Evolutionary conservation across 768 basidiomycete genomes (phyloP).

Genomic region (Tricholoma sp.): DNA sequence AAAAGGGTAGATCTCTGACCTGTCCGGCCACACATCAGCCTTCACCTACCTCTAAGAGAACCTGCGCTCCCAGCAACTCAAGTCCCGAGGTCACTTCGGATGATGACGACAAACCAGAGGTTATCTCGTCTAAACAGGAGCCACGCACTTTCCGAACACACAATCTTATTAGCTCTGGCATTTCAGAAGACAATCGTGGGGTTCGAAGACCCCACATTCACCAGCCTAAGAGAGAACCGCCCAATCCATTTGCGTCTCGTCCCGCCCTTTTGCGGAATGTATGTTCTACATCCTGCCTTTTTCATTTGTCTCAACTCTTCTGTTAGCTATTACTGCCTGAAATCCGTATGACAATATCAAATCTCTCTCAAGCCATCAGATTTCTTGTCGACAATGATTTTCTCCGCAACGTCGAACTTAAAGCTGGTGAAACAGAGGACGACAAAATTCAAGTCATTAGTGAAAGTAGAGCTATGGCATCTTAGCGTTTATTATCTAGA

Average conservation of each 20-base stretch:
- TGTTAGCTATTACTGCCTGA: slow-evolving; percentile 75
- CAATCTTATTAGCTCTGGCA: background rate
- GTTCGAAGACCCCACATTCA: slow-evolving; percentile 6
- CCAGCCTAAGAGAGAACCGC: slow-evolving; percentile 35
- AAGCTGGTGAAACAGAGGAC: slow-evolving; percentile 68
- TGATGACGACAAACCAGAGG: slow-evolving; percentile 51
- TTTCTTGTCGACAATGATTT: slow-evolving; percentile 92
- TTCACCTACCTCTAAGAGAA: background rate
- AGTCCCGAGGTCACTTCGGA: slow-evolving; percentile 24
- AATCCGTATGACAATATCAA: slow-evolving; percentile 84
- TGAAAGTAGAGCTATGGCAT: slow-evolving; percentile 6
- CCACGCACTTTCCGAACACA: background rate
- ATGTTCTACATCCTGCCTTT: slow-evolving; percentile 19
- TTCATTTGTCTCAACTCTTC: background rate
- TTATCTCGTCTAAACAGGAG: slow-evolving; percentile 48
- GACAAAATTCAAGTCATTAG: slow-evolving; percentile 58
- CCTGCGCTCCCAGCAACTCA: background rate
- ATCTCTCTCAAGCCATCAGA: slow-evolving; percentile 86
- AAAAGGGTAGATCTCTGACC: background rate
- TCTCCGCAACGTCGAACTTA: slow-evolving; percentile 71
- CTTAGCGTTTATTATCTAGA: slow-evolving; percentile 4
- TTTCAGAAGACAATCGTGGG: background rate
- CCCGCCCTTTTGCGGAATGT: slow-evolving; percentile 79
- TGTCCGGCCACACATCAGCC: background rate
- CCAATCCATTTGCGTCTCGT: slow-evolving; percentile 63